Base-by-base conservation (phyloP, 768 basidiomycete genomes). In the Phanerodontia chrysosporium region DNA sequence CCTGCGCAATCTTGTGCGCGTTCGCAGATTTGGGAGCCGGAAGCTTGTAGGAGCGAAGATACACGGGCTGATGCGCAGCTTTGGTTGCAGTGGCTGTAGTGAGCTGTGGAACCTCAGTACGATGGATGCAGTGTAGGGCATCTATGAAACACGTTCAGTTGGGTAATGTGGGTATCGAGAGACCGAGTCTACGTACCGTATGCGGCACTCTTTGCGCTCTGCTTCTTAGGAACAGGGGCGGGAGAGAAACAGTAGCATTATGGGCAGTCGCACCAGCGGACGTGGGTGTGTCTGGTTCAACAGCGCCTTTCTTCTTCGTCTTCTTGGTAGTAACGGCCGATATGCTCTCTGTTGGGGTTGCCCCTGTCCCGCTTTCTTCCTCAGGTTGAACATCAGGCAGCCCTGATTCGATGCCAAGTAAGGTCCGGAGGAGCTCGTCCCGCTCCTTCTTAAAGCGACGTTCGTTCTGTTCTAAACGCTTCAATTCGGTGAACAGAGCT, bases 401-500 rank as follows among this genome's bases (percentile, higher is more conserved):
- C 1, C 95, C 95, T 45, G 89, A 92, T 60, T 97, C 95, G 51
- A 94, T 83, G 4, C 95, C 95, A 25, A 87, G 84, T 14, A 97
- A 74, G 0, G 86, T 90, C 29, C 90, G 83, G 61, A 98, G 78
- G 25, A 98, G 81, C 45, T 92, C 91, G 58, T 97, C 93, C 18
- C 95, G 79, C 21, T 97, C 94, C 63, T 84, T 85, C 73, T 89
- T 90, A 77, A 95, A 98, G 55, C 81, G 81, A 30, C 89, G 82
- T 69, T 97, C 95, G 60, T 81, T 92, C 73, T 98, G 96, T 70
- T 98, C 95, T 51, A 99, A 80, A n/a, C 92, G 85, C 68, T 95
- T 95, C 51, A 96, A 82, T 72, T 98, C 94, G 62, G 98, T 76
- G 73, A 91, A 98, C 2, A 99, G 78, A 8, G 92, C 90, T 66